phyloP scores from a whole-genome alignment of 345 rosid species.

The Salix caprea region DNA sequence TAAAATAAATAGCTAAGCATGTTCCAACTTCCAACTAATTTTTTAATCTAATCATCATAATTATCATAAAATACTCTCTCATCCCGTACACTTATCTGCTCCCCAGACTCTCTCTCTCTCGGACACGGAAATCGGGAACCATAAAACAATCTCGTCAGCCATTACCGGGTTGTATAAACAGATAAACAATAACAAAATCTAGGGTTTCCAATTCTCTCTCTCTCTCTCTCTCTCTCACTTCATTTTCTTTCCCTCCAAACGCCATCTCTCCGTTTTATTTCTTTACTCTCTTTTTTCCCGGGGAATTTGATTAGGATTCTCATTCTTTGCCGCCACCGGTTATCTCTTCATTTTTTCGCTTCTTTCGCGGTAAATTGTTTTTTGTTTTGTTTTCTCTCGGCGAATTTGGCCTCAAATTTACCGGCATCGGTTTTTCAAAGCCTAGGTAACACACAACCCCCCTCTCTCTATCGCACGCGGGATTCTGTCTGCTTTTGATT shows the following conservation, averaged over 20 bases:
- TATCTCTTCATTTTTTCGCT: not conserved
- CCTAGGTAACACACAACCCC: constrained; percentile 12
- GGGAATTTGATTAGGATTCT: not conserved
- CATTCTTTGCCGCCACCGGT: not conserved
- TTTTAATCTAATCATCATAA: not conserved
- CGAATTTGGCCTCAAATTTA: constrained; percentile 2
- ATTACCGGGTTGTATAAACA: not conserved
- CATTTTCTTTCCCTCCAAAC: constrained; percentile 36
- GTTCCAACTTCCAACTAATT: not conserved
- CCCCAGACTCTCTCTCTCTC: not conserved
- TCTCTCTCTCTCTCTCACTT: not conserved
- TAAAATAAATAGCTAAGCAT: not conserved
- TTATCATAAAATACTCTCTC: not conserved
- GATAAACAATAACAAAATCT: not conserved
- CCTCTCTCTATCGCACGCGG: not conserved
- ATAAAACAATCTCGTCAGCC: not conserved
- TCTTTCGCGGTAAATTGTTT: not conserved
- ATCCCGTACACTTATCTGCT: not conserved
- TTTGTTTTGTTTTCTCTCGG: constrained; percentile 18
- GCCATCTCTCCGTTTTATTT: not conserved
- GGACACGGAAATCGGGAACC: not conserved
- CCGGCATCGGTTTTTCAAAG: not conserved
- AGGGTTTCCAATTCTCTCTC: constrained; percentile 23
- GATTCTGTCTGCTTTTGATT: constrained; percentile 2
- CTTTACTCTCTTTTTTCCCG: not conserved